These are phyloP conservation scores for Immersiella caudata DNA, from an alignment of 495 filamentous ascomycete genomes.

Conservation along the genomic window DNA sequence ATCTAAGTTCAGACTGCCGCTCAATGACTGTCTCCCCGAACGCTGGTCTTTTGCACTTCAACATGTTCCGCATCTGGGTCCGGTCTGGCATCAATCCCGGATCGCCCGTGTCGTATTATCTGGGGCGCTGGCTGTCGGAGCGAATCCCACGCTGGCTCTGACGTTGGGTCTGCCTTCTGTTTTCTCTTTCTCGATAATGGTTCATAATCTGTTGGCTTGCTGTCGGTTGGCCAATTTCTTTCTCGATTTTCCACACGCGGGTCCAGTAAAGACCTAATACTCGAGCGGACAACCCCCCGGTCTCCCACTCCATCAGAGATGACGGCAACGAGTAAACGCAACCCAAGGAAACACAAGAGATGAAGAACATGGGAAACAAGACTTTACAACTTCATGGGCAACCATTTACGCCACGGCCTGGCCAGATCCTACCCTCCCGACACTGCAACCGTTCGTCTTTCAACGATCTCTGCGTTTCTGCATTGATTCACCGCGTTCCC, in stretches of 20 bases:
- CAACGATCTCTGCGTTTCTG: not conserved
- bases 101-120: no score
- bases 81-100: no score
- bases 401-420: constrained; percentile 36
- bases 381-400: constrained; percentile 42
- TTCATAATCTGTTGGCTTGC: not conserved
- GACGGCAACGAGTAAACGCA: constrained; percentile 34
- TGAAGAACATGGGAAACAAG: constrained; percentile 37
- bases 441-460: constrained; percentile 1
- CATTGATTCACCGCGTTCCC: not conserved
- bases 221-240: not conserved
- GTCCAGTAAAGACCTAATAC: not conserved
- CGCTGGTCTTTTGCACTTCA: no score
- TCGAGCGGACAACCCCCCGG: not conserved
- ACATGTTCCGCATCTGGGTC: no score
- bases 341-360: constrained; percentile 31
- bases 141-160: not conserved
- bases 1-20: no score
- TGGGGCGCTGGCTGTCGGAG: no score
- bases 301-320: constrained; percentile 26
- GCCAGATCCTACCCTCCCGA: constrained; percentile 9
- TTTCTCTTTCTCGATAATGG: not conserved
- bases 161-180: not conserved
- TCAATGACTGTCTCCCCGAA: no score
- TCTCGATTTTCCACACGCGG: not conserved